Evolutionary conservation across 805 yeast species (phyloP), one percentile per base, ranked within the genome.

Genomic region (Tetrapisispora phaffii): DNA sequence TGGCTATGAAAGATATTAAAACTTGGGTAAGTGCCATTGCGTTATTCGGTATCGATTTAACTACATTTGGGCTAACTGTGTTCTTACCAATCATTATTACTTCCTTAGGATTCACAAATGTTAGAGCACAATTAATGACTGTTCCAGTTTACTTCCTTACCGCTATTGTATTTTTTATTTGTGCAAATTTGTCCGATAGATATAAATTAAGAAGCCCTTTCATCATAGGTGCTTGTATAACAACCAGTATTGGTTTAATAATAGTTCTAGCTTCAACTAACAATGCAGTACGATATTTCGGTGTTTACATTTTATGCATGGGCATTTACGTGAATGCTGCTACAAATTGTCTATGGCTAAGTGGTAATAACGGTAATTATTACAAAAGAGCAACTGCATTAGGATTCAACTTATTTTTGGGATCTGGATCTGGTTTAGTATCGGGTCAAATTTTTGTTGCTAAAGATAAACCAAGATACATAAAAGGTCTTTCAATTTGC

Each of bases 131-230:
- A 62, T 75, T 82, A 45, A 81, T 80, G 65, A 82, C 95, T 0
- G 85, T 87, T 41, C 88, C 86, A 52, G 94, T 95, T 19, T 87
- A 94, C 89, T 70, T 85, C 35, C 67, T 73, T 24, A 85, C 95
- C 0, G 82, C 86, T 57, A 87, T 82, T 6, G 67, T 75, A 29
- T 75, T 81, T 37, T 79, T 81, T 65, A 54, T 76, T 4, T 50
- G 74, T n/a, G 90, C 95, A 0, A 66, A 70, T 47, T 50, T 71
- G 46, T 81, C 93, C 0, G 95, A 86, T 59, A 62, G 57, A 39
- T 44, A 66, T 20, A 68, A 73, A 48, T 56, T 59, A 39, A 71
- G 87, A 65, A 59, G 73, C 20, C 63, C 67, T 1, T 67, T 67
- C 48, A 57, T 67, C 32, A 46, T 66, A 12, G 66, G 59, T 31